phyloP scores from a whole-genome alignment of 805 yeast species.

The Kluyveromyces aestuarii region DNA sequence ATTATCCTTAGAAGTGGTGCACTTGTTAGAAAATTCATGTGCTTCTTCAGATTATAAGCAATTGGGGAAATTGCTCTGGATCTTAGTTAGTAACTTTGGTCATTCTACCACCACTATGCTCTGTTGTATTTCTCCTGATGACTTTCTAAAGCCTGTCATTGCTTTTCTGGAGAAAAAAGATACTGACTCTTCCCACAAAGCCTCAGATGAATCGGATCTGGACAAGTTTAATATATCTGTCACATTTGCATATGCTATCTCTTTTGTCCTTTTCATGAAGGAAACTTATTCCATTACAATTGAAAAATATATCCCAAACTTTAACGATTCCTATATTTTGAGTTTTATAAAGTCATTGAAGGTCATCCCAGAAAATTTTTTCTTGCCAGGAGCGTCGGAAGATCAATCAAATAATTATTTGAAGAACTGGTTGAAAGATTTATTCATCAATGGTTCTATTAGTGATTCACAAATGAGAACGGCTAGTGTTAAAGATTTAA shows the following conservation, averaged over 20 bases:
- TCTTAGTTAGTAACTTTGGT: slow-evolving; percentile 36
- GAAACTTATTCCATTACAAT: slow-evolving; percentile 32
- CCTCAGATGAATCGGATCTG: slow-evolving; percentile 40
- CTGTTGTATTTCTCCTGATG: slow-evolving; percentile 38
- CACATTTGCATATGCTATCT: slow-evolving; percentile 54
- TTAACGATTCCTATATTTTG: slow-evolving; percentile 25
- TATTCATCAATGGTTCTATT: slow-evolving; percentile 77
- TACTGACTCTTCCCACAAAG: slow-evolving; percentile 21
- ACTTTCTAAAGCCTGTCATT: slow-evolving; percentile 36
- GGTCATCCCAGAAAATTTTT: slow-evolving; percentile 15
- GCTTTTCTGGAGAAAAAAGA: slow-evolving; percentile 39
- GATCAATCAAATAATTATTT: slow-evolving; percentile 28
- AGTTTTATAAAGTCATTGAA: slow-evolving; percentile 20
- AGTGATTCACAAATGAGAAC: slow-evolving; percentile 73
- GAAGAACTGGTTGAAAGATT: slow-evolving; percentile 69
- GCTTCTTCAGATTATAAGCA: slow-evolving; percentile 33
- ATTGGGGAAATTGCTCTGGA: slow-evolving; percentile 43
- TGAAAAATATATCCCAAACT: slow-evolving; percentile 12
- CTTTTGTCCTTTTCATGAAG: slow-evolving; percentile 36
- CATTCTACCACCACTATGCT: slow-evolving; percentile 34
- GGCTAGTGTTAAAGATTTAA: slow-evolving; percentile 57
- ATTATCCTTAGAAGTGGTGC: slow-evolving; percentile 30
- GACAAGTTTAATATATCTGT: slow-evolving; percentile 60
- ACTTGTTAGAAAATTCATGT: slow-evolving; percentile 30
- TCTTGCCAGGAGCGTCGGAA: slow-evolving; percentile 19